A percentile compares a stretch with the other conserved stretches of the same genome.
phyloP scores from a whole-genome alignment of 2,329 filamentous ascomycete genomes.

The Pseudogymnoascus sp. region DNA sequence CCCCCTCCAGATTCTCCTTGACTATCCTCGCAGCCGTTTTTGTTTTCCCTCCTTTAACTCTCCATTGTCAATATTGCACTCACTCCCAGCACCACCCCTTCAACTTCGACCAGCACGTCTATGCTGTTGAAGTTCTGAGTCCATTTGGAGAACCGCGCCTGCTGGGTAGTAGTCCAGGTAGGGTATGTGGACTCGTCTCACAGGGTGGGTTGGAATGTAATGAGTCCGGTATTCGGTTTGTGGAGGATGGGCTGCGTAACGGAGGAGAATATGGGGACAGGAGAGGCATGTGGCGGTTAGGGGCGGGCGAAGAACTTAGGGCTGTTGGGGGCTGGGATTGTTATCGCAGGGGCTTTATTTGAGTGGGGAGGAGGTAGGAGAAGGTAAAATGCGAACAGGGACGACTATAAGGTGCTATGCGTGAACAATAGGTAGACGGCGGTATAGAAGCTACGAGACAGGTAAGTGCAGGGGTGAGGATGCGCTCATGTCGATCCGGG shows the following conservation, averaged over 20 bases:
- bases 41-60: background rate
- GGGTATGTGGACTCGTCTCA: constrained; percentile 13
- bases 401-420: constrained; percentile 33
- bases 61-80: background rate
- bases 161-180: constrained; percentile 11
- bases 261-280: constrained; percentile 42
- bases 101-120: constrained; percentile 1
- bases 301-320: constrained; percentile 33
- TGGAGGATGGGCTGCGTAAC: constrained; percentile 39
- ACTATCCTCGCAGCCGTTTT: no score
- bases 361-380: constrained; percentile 29
- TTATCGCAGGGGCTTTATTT: background rate
- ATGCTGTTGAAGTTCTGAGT: background rate
- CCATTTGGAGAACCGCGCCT: constrained; percentile 10
- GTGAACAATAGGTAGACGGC: background rate
- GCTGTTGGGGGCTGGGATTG: background rate
- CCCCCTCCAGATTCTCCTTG: no score
- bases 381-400: no score
- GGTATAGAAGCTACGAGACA: background rate
- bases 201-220: background rate
- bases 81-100: constrained; percentile 8
- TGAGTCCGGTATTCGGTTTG: constrained; percentile 10
- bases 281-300: constrained; percentile 40
- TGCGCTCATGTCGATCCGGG: background rate
- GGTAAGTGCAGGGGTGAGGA: background rate